Evolutionary conservation across 75 land plant species (phyloP), one percentile per base, ranked within the genome.

Genomic region (Chamaecyparis obtusa): DNA sequence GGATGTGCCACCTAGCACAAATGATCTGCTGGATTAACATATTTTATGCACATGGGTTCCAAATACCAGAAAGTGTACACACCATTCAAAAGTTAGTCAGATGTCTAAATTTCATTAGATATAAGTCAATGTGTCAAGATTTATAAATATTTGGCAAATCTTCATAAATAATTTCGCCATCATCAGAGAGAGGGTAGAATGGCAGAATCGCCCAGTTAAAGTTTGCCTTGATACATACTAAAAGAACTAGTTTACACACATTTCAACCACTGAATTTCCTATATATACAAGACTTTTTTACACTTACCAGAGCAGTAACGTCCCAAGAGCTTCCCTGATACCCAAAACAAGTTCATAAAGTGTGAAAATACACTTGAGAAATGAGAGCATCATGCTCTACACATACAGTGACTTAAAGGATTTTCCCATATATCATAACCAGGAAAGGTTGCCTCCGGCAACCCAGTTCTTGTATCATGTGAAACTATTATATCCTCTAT

Each of bases 391-490:
- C 89, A 96, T 15, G 97, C 91, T 90, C 87, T 92, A 86, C 97
- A 96, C 99, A 97, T 94, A 88, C 99, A 97, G 80, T 94, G 99
- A 9, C 95, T 93, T 3, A 97, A 91, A 87, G 99, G 99, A 78
- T 97, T 97, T 88, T 97, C 99, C 94, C 94, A 97, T 0, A 97
- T 91, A 84, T 97, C 98, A 88, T 96, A 96, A 64, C 91, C 92
- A 6, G 99, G 99, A 84, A 97, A 97, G 30, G 99, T 94, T 44
- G 89, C 92, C 87, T 97, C 99, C 0, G 98, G 99, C 83, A 97
- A 88, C 27, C 99, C 99, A n/a, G 98, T 95, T 54, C 98, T 88
- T 37, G 95, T 93, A 85, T 96, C 93, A 88, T 97, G 98, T 46
- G 96, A 93, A 48, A 91, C 86, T 21, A 93, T 90, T 35, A 97